These are phyloP conservation scores for Telopea speciosissima DNA, from an alignment of 177 flowering plant genomes.

Conservation along the genomic window DNA sequence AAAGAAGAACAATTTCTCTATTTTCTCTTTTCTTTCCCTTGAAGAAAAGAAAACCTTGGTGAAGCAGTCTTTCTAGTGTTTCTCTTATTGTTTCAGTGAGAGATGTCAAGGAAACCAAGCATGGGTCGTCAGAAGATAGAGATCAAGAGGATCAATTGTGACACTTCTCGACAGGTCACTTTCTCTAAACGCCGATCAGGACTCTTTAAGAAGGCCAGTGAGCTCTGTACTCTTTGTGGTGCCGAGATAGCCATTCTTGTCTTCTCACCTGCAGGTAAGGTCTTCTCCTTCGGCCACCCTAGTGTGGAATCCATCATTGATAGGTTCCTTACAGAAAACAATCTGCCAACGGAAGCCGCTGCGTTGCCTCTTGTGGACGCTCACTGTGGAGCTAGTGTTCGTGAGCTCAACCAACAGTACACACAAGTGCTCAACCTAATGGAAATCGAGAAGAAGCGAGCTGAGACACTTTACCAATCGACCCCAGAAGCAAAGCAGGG, in stretches of 20 bases:
- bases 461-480: neutral
- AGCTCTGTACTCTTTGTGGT: constrained; percentile 45
- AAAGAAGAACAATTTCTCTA: too few species aligned
- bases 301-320: constrained; percentile 30
- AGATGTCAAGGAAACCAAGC: constrained; percentile 8
- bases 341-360: neutral
- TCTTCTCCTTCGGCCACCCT: constrained; percentile 47
- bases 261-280: constrained; percentile 47
- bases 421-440: constrained; percentile 20
- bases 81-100: too few species aligned
- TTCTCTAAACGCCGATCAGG: constrained; percentile 49
- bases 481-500: neutral
- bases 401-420: constrained; percentile 29
- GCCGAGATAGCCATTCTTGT: constrained; percentile 39
- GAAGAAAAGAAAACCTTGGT: too few species aligned
- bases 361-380: constrained; percentile 12
- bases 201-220: constrained; percentile 49
- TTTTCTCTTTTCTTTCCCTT: too few species aligned
- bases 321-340: constrained; percentile 18
- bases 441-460: constrained; percentile 17
- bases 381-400: constrained; percentile 18
- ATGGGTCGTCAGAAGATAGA: constrained; percentile 24
- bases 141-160: constrained; percentile 11
- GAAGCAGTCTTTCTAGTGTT: too few species aligned
- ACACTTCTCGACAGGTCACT: constrained; percentile 32